Evolutionary conservation across 495 filamentous ascomycete species (phyloP).

Genomic region (Letharia columbiana): DNA sequence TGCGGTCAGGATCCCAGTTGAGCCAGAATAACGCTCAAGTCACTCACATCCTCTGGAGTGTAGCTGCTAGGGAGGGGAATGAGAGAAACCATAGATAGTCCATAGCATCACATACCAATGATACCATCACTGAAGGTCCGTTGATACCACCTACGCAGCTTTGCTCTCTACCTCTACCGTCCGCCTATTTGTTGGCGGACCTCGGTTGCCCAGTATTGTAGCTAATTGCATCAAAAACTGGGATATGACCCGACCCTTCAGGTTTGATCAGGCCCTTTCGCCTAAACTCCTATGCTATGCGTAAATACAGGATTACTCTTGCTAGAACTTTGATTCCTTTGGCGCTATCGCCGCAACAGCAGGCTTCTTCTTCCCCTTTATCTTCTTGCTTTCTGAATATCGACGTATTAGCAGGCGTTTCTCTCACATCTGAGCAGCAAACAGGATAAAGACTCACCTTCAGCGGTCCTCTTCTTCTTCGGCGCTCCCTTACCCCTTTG

Average conservation of each 20-base stretch:
- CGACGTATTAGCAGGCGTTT: constrained; percentile 1
- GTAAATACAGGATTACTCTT: neutral
- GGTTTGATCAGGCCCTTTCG: neutral
- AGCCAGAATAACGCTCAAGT: neutral
- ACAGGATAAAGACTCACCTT: constrained; percentile 42
- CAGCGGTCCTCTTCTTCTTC: constrained; percentile 73
- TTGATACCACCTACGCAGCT: neutral
- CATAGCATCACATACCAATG: constrained; percentile 3
- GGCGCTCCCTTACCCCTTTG: constrained; percentile 78
- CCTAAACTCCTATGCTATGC: constrained; percentile 11
- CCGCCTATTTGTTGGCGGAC: neutral
- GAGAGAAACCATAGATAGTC: neutral
- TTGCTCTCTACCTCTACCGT: neutral
- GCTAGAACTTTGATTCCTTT: neutral
- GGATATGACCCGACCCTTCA: neutral
- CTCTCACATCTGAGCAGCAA: neutral
- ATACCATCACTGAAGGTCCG: neutral
- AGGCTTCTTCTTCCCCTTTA: constrained; percentile 27
- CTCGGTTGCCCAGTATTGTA: neutral
- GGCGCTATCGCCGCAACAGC: neutral
- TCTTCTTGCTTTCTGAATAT: constrained; percentile 31
- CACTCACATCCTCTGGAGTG: neutral
- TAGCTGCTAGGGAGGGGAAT: neutral
- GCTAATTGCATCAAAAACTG: neutral
- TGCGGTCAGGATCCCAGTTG: neutral